Evolutionary conservation across 441 rosid genomes (phyloP), one percentile per base, ranked within the genome.

Genomic region (Brassica hybrid): DNA sequence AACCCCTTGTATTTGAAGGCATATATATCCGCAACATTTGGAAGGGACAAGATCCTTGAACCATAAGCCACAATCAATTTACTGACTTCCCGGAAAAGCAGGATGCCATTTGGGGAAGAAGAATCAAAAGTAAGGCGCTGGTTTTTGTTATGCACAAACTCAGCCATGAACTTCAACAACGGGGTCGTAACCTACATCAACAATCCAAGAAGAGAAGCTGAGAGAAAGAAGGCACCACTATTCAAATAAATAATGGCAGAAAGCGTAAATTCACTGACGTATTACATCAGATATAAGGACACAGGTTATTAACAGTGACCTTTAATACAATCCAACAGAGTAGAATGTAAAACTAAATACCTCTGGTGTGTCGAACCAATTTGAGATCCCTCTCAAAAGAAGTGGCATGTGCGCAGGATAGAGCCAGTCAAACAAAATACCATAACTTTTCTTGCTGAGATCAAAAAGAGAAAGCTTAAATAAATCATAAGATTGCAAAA

Each of bases 71-170:
- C 97, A 80, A 94, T 90, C 75, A 97, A 65, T 85, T 97, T 97
- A 86, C 99, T 97, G 86, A 90, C 97, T 88, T 97, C 99, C 38
- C 99, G 97, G 86, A 97, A 97, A 76, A 97, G 99, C 72, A 97
- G 97, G 85, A 97, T 94, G 83, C 99, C 99, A 81, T 97, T 94
- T 74, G 99, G 97, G 70, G 99, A 97, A 71, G 98, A 94, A 8
- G 98, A 88, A 79, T 94, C 99, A 83, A 97, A 97, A 61, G 94
- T 88, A 79, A 94, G 77, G 64, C 99, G 94, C 73, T 94, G 99
- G 71, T 93, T 88, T 84, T 94, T 97, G 92, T 94, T 97, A 81
- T 90, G 81, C 69, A 93, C 99, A 79, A 97, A 94, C 86, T 97
- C 99, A 76, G 99, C 94, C 94, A 94, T 85, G 88, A 97, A 97